Conservation (phyloP, 73 alveolate genomes). For the Paramecium tetraurelia region DNA sequence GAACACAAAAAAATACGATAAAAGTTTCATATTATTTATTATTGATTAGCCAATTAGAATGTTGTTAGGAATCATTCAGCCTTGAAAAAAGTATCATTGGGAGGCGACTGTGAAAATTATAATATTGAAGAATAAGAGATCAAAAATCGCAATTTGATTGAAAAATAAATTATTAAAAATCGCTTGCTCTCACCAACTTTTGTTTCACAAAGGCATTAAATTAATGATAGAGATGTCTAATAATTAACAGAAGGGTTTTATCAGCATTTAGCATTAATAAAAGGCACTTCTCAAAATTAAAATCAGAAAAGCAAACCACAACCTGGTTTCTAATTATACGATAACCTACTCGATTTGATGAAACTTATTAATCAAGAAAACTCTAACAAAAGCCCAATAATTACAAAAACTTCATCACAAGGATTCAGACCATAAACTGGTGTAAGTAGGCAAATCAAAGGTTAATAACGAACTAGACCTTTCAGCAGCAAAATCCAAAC, state of each 20-base stretch:
- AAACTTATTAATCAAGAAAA: neutral
- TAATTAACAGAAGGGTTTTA: slow-evolving; percentile 18
- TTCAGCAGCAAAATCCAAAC: neutral
- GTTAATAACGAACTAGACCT: neutral
- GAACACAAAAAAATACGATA: slow-evolving; percentile 36
- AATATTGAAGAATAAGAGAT: neutral
- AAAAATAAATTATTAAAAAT: neutral
- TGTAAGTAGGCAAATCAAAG: neutral
- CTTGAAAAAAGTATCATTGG: neutral
- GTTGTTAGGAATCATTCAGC: slow-evolving; percentile 42
- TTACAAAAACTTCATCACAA: neutral
- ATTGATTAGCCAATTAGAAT: neutral
- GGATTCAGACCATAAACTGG: slow-evolving; percentile 47
- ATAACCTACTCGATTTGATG: neutral
- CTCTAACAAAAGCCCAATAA: neutral
- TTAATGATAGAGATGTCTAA: neutral
- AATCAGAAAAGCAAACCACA: neutral
- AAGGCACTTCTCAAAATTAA: neutral
- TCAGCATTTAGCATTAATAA: neutral
- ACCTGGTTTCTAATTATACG: neutral
- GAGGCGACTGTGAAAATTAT: neutral
- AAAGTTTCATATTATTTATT: neutral
- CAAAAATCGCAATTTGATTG: neutral
- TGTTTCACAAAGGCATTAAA: neutral
- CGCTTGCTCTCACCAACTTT: neutral